These are phyloP conservation scores for Phytophthora europaea DNA, from an alignment of 352 stramenopile species.

Conservation along the genomic window DNA sequence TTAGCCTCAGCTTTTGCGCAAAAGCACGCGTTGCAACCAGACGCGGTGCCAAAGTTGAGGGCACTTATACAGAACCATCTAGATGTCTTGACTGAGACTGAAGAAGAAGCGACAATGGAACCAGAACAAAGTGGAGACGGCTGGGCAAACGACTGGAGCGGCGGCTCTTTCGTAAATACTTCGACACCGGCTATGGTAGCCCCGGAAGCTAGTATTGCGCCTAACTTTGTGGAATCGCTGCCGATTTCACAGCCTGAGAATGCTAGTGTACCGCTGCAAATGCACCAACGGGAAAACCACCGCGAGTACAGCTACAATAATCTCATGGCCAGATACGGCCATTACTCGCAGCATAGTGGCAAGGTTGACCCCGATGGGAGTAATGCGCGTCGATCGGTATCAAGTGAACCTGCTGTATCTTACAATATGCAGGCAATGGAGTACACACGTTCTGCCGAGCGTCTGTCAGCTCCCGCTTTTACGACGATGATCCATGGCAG, in stretches of 20 bases:
- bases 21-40: slow-evolving; percentile 56
- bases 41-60: slow-evolving; percentile 63
- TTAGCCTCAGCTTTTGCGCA: slow-evolving; percentile 64
- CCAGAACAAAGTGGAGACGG: slow-evolving; percentile 12
- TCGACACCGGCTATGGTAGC: neutral
- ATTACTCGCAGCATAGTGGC: slow-evolving; percentile 75
- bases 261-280: slow-evolving; percentile 2
- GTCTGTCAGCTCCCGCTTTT: slow-evolving; percentile 29
- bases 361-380: slow-evolving; percentile 51
- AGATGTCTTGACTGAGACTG: slow-evolving; percentile 40
- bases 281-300: slow-evolving; percentile 54
- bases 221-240: neutral
- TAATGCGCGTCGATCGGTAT: slow-evolving; percentile 14
- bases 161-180: slow-evolving; percentile 16
- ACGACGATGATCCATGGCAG: slow-evolving; percentile 23
- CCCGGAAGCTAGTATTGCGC: neutral
- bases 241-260: slow-evolving; percentile 4
- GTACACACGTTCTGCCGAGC: slow-evolving; percentile 33
- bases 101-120: slow-evolving; percentile 29
- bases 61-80: slow-evolving; percentile 74
- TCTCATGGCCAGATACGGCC: slow-evolving; percentile 80
- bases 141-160: slow-evolving; percentile 17
- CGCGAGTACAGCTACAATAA: slow-evolving; percentile 78
- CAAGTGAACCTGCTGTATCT: slow-evolving; percentile 43
- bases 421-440: slow-evolving; percentile 51